Evolutionary conservation across 306 rosid genomes (phyloP), one percentile per base, ranked within the genome.

Genomic region (Medicago lupulina): DNA sequence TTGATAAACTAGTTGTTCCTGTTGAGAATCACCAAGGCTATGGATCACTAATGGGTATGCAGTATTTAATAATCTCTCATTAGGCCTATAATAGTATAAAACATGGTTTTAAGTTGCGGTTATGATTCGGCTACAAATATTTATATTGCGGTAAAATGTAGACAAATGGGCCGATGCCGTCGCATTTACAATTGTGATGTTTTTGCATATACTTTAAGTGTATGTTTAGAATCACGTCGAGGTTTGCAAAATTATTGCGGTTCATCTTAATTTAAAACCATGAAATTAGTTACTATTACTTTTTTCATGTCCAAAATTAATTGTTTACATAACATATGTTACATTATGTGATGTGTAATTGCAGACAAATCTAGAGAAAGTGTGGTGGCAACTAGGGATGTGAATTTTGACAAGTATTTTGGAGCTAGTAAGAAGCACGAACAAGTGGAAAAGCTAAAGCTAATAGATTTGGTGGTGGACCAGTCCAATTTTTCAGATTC

Each of bases 401-500:
- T 70, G 79, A 41, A 51, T 44, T 50, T 77, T 79, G 82, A 77
- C 49, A 82, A 76, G 71, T 76, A 68, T 19, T 81, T 53, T 50
- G 68, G 70, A 67, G 54, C 0, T 43, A 6, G 16, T 21, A 67
- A 41, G 9, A 67, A 50, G 50, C 47, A 50, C 46, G 84, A 71
- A 80, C 66, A 2, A 53, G 18, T 53, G 60, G 68, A 40, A 34
- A 83, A 70, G 38, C 61, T 51, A 0, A 73, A 31, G 79, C 83
- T 66, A 17, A 76, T 68, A 76, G 84, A 74, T 39, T 80, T 70
- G 88, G 90, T 84, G 38, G 90, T 84, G 38, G 38, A 34, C 73
- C 86, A 80, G 50, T 85, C 86, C 38, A 90, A 88, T 79, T 81
- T 81, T 73, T 87, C 97, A 62, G 97, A 87, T 57, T 89, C 93